These are phyloP conservation scores for Terfezia boudieri DNA, from an alignment of 495 filamentous ascomycete genomes.

Conservation along the genomic window DNA sequence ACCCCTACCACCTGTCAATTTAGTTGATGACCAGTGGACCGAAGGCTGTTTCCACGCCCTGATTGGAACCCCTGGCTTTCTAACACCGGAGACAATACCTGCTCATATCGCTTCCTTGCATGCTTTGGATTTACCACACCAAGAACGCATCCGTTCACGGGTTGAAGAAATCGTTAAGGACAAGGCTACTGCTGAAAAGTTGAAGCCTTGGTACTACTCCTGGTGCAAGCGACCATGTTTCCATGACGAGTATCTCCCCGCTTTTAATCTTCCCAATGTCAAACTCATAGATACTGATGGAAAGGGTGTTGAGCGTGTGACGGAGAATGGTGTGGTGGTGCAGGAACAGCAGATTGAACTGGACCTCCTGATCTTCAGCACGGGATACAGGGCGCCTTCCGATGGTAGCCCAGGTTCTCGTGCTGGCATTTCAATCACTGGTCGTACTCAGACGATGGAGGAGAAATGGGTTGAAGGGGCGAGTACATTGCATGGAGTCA, in stretches of 20 bases:
- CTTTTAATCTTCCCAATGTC: conserved; percentile 26
- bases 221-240: too few species aligned
- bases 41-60: too few species aligned
- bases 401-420: conserved; percentile 19
- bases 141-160: too few species aligned
- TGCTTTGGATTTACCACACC: conserved; percentile 9
- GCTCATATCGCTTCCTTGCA: conserved; percentile 19
- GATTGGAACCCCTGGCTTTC: background rate
- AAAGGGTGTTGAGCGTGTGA: conserved; percentile 25
- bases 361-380: conserved; percentile 29
- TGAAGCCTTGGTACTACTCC: too few species aligned
- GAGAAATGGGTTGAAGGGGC: conserved; percentile 18
- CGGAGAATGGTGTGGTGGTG: conserved; percentile 21
- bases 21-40: background rate
- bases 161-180: too few species aligned
- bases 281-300: conserved; percentile 33
- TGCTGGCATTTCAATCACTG: conserved; percentile 23
- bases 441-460: conserved; percentile 21
- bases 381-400: conserved; percentile 24
- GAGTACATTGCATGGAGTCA: background rate
- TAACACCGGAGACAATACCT: conserved; percentile 20
- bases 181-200: too few species aligned
- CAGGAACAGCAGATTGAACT: conserved; percentile 22
- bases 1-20: too few species aligned
- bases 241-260: conserved; percentile 20